phyloP scores from a whole-genome alignment of 2,329 filamentous ascomycete genomes.

The Blumeriella jaapii region DNA sequence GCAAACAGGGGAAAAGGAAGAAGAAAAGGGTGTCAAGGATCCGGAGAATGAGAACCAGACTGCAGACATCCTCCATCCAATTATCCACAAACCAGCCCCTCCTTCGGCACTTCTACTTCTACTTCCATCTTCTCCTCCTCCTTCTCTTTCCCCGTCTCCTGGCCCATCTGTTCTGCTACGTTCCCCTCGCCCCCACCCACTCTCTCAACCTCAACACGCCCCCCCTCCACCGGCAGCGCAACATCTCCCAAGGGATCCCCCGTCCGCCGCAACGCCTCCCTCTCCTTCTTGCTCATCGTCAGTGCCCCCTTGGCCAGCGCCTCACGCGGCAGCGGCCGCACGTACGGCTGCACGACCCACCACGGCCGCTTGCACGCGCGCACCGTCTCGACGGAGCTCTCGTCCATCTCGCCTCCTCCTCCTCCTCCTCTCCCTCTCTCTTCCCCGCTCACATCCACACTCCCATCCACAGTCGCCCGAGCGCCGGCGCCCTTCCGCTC shows the following conservation, averaged over 20 bases:
- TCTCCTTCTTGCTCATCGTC: slow-evolving; percentile 59
- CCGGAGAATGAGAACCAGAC: no score
- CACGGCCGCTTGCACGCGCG: slow-evolving; percentile 68
- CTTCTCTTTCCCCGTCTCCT: no score
- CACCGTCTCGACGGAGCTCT: slow-evolving; percentile 57
- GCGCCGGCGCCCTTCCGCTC: slow-evolving; percentile 28
- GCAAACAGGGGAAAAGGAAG: no score
- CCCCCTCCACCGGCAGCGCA: slow-evolving; percentile 8
- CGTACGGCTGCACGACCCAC: slow-evolving; percentile 83
- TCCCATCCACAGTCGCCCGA: no score
- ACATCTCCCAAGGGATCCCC: slow-evolving; percentile 18
- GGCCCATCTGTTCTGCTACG: no score
- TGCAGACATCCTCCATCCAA: no score
- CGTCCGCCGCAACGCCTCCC: slow-evolving; percentile 32
- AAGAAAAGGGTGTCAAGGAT: no score
- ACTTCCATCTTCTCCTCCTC: no score
- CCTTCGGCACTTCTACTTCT: no score
- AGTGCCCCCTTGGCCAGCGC: slow-evolving; percentile 74
- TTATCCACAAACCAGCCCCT: no score
- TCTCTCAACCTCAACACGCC: no score
- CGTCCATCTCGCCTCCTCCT: slow-evolving; percentile 26
- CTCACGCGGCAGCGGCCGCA: slow-evolving; percentile 78
- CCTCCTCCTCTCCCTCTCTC: slow-evolving; percentile 23
- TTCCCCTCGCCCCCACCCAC: no score
- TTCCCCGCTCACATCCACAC: slow-evolving; percentile 26